A percentile compares a stretch with the other conserved stretches of the same genome.
These are phyloP conservation scores for Macrolepiota fuliginosa DNA, from an alignment of 768 basidiomycete genomes.

Conservation along the genomic window DNA sequence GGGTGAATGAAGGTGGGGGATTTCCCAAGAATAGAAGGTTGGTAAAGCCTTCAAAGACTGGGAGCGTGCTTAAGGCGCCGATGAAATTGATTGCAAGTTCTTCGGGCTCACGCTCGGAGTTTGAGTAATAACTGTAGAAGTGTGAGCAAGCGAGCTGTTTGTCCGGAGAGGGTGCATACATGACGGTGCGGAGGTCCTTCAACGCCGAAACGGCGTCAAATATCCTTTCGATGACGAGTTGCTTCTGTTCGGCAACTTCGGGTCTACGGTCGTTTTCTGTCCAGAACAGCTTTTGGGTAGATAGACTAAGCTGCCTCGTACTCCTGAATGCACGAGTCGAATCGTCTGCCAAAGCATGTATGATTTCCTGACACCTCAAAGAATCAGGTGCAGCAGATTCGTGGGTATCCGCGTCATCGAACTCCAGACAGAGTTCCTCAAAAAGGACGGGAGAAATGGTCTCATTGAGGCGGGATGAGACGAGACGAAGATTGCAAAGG, in stretches of 20 bases:
- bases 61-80: not conserved
- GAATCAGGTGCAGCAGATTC: not conserved
- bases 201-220: not conserved
- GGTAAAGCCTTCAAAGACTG: not conserved
- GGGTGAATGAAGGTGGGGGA: not conserved
- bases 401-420: not conserved
- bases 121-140: not conserved
- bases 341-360: not conserved
- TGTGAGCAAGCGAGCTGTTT: not conserved
- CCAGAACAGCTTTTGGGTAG: not conserved
- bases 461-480: no score
- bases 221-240: not conserved
- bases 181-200: not conserved
- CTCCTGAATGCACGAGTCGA: not conserved
- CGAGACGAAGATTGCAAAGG: no score
- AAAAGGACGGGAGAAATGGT: slow-evolving; percentile 4
- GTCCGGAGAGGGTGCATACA: not conserved
- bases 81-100: not conserved
- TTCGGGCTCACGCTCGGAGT: not conserved
- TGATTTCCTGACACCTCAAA: slow-evolving; percentile 5
- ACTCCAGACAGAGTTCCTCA: not conserved
- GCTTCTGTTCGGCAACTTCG: not conserved
- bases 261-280: not conserved
- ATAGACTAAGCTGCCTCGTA: not conserved
- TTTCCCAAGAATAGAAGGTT: not conserved